These are phyloP conservation scores for Aureobasidium melanogenum DNA, from an alignment of 2,329 filamentous ascomycete genomes.

Conservation along the genomic window DNA sequence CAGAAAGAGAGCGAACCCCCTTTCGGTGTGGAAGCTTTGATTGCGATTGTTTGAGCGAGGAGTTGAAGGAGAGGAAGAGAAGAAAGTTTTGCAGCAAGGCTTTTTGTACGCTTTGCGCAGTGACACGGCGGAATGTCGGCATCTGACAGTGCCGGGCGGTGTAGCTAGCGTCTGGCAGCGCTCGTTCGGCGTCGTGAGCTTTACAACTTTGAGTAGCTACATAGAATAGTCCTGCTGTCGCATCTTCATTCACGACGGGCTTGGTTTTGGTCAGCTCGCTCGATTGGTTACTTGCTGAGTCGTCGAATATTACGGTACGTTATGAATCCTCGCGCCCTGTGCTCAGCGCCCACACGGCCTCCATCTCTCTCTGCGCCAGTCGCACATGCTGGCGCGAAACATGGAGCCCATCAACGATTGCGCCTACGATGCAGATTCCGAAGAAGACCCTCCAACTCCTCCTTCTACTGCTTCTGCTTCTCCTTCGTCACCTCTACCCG, in stretches of 20 bases:
- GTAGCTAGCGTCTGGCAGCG: not conserved
- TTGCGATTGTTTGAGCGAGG: slow-evolving; percentile 99
- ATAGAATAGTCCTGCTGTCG: not conserved
- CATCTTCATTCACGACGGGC: not conserved
- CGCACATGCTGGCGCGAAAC: not conserved
- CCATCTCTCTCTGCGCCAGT: not conserved
- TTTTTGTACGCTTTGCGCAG: not conserved
- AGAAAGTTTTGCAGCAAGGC: not conserved
- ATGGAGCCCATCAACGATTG: not conserved
- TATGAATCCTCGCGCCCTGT: not conserved
- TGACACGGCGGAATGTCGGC: not conserved
- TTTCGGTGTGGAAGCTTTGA: slow-evolving; percentile 96
- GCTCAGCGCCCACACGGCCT: not conserved
- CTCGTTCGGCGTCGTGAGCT: not conserved
- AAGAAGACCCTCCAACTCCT: not conserved
- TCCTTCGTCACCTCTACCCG: not conserved
- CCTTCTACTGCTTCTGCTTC: no score
- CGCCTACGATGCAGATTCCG: not conserved
- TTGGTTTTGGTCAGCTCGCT: not conserved
- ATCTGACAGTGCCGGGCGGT: not conserved
- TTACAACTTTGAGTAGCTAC: not conserved
- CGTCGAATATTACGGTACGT: not conserved
- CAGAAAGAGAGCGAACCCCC: slow-evolving; percentile 24
- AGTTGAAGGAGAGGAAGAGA: slow-evolving; percentile 43
- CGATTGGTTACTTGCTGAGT: not conserved